Evolutionary conservation across 257 asterid genomes (phyloP), one percentile per base, ranked within the genome.

Genomic region (Verbascum thapsus): DNA sequence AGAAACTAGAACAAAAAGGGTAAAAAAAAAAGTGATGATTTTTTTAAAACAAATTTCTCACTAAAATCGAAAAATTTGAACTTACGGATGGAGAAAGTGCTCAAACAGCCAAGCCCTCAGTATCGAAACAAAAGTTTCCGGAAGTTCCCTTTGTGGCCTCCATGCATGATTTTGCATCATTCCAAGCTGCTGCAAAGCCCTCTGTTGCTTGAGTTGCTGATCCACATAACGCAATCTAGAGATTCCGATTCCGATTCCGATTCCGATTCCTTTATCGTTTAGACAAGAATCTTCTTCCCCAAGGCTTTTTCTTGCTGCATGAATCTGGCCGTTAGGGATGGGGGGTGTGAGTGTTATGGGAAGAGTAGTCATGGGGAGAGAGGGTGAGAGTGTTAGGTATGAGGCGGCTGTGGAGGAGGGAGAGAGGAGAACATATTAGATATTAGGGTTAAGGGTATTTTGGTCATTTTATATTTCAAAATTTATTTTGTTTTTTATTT

Each of bases 141-240:
- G 98, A 3, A 88, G 82, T 7, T 95, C 98, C 72, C 98, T 81
- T 72, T 91, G 98, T 0, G 96, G 96, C 72, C 98, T 82, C 98
- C 98, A 91, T 20, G 94, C 84, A 53, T 88, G 91, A 64, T 83
- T 95, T 52, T 85, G 98, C 85, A 88, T 77, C 83, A 88, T 80
- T 16, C 95, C 91, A 9, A 90, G 88, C 67, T 91, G 98, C 81
- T 85, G 96, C 26, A 91, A 83, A 20, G 85, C 95, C 61, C 84
- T 85, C 74, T 88, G 94, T 62, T 91, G 94, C 51, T 83, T 77
- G 32, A 86, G 82, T 52, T 86, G 87, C 72, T 78, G 89, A 61
- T 91, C 98, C 34, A 91, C 90, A 7, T 66, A 81, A 23, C 89
- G 79, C 5, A 91, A 88, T 17, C 98, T 83, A 12, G 98, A 91